These are phyloP conservation scores for Microascus cirrosus DNA, from an alignment of 2,329 filamentous ascomycete genomes.

Conservation along the genomic window DNA sequence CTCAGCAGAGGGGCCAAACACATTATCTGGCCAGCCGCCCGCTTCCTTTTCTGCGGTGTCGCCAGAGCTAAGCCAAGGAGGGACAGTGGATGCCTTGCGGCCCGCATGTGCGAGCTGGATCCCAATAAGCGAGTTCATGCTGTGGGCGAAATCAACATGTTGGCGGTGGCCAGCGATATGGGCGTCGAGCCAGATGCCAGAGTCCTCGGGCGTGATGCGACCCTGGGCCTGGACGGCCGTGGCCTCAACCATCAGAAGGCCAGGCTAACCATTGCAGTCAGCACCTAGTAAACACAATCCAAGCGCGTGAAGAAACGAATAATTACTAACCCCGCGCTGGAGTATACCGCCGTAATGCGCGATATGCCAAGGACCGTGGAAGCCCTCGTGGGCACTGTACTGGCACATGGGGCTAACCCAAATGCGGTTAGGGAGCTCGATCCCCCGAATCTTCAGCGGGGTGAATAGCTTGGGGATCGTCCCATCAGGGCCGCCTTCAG, in stretches of 20 bases:
- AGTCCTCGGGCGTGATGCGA: constrained; percentile 60
- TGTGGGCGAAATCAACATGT: constrained; percentile 50
- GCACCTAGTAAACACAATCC: constrained; percentile 17
- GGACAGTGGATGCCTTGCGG: constrained; percentile 43
- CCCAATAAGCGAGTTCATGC: constrained; percentile 50
- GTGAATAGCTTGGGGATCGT: constrained; percentile 37
- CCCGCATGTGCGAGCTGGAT: constrained; percentile 71
- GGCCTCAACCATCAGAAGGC: constrained; percentile 57
- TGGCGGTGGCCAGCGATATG: constrained; percentile 50
- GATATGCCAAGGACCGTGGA: constrained; percentile 61
- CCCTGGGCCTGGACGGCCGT: constrained; percentile 57
- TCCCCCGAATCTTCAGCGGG: constrained; percentile 31
- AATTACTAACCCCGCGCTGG: neutral
- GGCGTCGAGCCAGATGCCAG: constrained; percentile 59
- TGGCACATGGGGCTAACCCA: constrained; percentile 35
- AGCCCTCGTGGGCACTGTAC: constrained; percentile 36
- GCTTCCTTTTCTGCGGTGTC: constrained; percentile 25
- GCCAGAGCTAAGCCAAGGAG: constrained; percentile 54
- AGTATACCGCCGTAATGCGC: constrained; percentile 62
- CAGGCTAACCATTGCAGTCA: constrained; percentile 24
- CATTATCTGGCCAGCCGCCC: constrained; percentile 40
- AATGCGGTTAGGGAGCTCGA: constrained; percentile 33
- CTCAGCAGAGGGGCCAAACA: constrained; percentile 34
- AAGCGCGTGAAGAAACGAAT: neutral
- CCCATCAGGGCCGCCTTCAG: constrained; percentile 29